phyloP scores from a whole-genome alignment of 2,329 filamentous ascomycete genomes.

The Lecanicillium sp. region DNA sequence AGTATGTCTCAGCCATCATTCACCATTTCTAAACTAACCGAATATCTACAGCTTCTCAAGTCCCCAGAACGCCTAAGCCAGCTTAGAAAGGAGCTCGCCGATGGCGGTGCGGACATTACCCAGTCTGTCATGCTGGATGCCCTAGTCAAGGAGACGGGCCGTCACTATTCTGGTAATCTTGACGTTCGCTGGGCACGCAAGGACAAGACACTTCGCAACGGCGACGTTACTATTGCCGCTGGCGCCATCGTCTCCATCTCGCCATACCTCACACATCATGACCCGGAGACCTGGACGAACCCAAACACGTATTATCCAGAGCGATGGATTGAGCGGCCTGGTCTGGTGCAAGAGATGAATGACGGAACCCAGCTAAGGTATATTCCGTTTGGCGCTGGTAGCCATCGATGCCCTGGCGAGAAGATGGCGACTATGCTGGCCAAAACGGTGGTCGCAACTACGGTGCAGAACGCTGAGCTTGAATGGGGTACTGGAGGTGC shows the following conservation, averaged over 20 bases:
- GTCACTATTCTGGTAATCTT: slow-evolving; percentile 11
- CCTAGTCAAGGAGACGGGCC: slow-evolving; percentile 13
- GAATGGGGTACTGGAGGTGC: slow-evolving; percentile 8
- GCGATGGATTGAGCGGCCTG: slow-evolving; percentile 11
- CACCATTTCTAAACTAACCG: too few relatives aligned
- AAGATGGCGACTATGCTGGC: slow-evolving; percentile 10
- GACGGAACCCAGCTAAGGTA: slow-evolving; percentile 1
- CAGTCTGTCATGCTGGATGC: slow-evolving; percentile 11
- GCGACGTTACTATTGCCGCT: slow-evolving; percentile 6
- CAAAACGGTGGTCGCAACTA: slow-evolving; percentile 7
- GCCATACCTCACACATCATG: slow-evolving; percentile 10
- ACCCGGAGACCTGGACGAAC: slow-evolving; percentile 8
- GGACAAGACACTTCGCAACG: slow-evolving; percentile 3
- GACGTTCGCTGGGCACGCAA: slow-evolving; percentile 4
- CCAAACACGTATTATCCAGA: slow-evolving; percentile 11
- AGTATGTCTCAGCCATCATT: too few relatives aligned
- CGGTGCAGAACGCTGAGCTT: slow-evolving; percentile 12
- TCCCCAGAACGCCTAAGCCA: too few relatives aligned
- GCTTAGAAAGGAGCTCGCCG: slow-evolving; percentile 10
- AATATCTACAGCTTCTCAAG: too few relatives aligned
- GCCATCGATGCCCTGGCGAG: slow-evolving; percentile 9
- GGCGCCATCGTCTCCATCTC: slow-evolving; percentile 11
- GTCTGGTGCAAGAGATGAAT: slow-evolving; percentile 7
- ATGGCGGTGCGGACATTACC: background rate
- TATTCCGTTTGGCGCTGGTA: slow-evolving; percentile 5